Base-by-base conservation (phyloP, 2,329 filamentous ascomycete genomes). In the Monilinia fructicola region DNA sequence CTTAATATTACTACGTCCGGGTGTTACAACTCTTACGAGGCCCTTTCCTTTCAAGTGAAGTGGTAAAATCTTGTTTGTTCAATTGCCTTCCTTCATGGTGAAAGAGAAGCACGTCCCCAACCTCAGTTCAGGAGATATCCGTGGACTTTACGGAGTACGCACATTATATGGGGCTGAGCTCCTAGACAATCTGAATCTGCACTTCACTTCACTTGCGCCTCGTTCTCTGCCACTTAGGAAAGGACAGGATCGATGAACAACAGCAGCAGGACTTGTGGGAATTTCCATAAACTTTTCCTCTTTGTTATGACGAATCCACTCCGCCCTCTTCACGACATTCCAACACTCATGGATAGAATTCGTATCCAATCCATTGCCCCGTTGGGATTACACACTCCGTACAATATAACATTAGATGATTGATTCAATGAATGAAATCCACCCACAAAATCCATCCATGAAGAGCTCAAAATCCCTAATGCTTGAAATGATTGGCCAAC, bases 111-210 rank as follows among this genome's bases (percentile, higher is more conserved):
- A 52, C 35, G 46, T 48, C 54, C 54, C 63, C 42, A 53, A 23
- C 42, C 23, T 35, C 31, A 35, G 31, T 5, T 65, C 63, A 65
- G 63, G 63, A 65, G 64, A 52, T 53, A 53, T 61, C 64, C 54
- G 54, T 59, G 21, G 40, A 53, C 46, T 65, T 31, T 65, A 61
- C n/a, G n/a, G n/a, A n/a, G n/a, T n/a, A n/a, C 55, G 64, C 55
- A 65, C 21, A 61, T 21, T 23, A 26, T 35, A 65, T 65, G 64
- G 64, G 64, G 64, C 64, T 61, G 64, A 65, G 64, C 55, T 61
- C 58, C 61, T 46, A 46, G 61, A 56, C 52, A 38, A 64, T 38
- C 56, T 59, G 18, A 44, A 44, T 44, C 38, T 48, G 48, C 64
- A 55, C 64, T 55, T 65, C 64, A 60, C 64, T 54, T 26, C 50